These are phyloP conservation scores for Trametes hirsuta DNA, from an alignment of 1,284 basidiomycete species.

Conservation along the genomic window DNA sequence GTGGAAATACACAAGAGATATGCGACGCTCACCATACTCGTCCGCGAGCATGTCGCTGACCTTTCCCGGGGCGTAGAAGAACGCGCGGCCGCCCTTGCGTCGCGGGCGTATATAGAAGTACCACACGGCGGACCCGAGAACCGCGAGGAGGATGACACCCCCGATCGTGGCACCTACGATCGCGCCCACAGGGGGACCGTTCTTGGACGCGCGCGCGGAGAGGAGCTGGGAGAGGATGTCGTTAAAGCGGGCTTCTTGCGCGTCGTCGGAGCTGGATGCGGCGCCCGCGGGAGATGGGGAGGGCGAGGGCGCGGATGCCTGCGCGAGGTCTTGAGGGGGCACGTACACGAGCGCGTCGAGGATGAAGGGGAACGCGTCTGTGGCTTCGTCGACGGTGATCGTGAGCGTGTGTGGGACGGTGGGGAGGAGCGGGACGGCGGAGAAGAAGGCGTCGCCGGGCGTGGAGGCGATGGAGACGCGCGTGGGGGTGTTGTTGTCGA, in stretches of 20 bases:
- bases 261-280: not conserved
- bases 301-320: not conserved
- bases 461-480: not conserved
- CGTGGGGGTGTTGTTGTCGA: not conserved
- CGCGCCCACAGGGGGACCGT: not conserved
- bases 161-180: not conserved
- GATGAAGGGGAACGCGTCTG: not conserved
- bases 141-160: not conserved
- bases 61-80: conserved; percentile 3
- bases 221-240: not conserved
- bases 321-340: not conserved
- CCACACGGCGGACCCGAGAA: not conserved
- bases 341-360: not conserved
- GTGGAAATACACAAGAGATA: not conserved
- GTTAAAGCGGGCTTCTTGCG: not conserved
- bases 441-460: not conserved
- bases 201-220: not conserved
- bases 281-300: not conserved
- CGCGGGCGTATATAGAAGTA: not conserved
- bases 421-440: not conserved
- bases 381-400: not conserved
- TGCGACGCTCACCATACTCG: not conserved
- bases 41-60: not conserved
- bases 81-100: not conserved
- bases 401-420: not conserved